A percentile compares a stretch with the other conserved stretches of the same genome.
Evolutionary conservation across 1,139 yeast species (phyloP).

Genomic region (Zygosaccharomyces sapae): DNA sequence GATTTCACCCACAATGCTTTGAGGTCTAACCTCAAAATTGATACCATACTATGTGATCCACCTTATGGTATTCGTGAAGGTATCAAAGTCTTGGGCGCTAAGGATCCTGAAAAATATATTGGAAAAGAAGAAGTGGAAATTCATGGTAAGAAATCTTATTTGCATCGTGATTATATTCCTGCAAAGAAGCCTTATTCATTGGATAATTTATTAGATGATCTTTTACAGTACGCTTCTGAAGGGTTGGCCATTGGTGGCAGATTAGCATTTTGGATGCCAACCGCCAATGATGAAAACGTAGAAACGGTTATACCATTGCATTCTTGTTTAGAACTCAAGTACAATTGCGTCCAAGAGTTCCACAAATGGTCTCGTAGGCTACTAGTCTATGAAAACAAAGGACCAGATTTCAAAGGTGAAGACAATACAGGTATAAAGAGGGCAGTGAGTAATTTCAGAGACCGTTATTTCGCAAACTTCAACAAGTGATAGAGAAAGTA

Average conservation of each 20-base stretch:
- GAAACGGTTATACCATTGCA: slow-evolving; percentile 78
- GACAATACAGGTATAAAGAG: slow-evolving; percentile 42
- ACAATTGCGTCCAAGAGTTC: slow-evolving; percentile 80
- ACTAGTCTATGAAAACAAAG: slow-evolving; percentile 72
- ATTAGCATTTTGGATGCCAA: slow-evolving; percentile 96
- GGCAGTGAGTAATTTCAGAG: slow-evolving; percentile 55
- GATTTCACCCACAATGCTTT: slow-evolving; percentile 91
- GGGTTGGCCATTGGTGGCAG: slow-evolving; percentile 73
- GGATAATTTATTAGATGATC: slow-evolving; percentile 69
- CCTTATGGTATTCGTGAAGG: slow-evolving; percentile 98
- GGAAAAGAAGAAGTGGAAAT: slow-evolving; percentile 70
- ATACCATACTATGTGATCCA: slow-evolving; percentile 92
- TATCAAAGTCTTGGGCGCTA: slow-evolving; percentile 84
- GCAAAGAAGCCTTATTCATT: slow-evolving; percentile 90
- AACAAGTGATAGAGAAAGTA: slow-evolving; percentile 19
- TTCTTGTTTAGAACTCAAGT: slow-evolving; percentile 60
- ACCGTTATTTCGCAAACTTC: slow-evolving; percentile 73
- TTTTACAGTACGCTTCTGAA: slow-evolving; percentile 65
- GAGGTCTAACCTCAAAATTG: slow-evolving; percentile 57
- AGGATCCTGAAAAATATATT: slow-evolving; percentile 49
- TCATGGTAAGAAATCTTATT: slow-evolving; percentile 73
- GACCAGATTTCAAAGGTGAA: slow-evolving; percentile 53
- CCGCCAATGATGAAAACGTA: slow-evolving; percentile 79
- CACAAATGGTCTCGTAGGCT: slow-evolving; percentile 92
- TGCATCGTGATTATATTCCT: slow-evolving; percentile 79